Conservation (phyloP, 768 basidiomycete species). For the Daedalea quercina region DNA sequence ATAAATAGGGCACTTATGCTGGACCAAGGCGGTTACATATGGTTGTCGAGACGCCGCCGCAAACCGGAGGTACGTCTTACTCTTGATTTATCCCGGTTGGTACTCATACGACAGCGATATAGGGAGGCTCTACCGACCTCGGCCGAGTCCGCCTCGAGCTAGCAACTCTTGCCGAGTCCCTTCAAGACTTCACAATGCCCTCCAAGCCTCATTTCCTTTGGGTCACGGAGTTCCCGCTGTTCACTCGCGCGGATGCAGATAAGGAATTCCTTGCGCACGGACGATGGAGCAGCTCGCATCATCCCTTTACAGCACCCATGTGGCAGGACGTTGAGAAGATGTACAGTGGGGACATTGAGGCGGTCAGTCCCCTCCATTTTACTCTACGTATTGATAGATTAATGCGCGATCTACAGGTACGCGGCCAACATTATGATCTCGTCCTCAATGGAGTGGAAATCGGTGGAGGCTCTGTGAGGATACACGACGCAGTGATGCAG, state of each 20-base stretch:
- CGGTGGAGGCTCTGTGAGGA: slow-evolving; percentile 88
- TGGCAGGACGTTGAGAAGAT: slow-evolving; percentile 79
- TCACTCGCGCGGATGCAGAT: slow-evolving; percentile 80
- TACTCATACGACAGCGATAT: slow-evolving; percentile 9
- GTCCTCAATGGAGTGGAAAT: slow-evolving; percentile 92
- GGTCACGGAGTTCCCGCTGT: slow-evolving; percentile 95
- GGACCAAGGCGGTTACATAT: slow-evolving; percentile 28
- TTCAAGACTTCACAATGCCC: slow-evolving; percentile 50
- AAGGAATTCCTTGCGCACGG: slow-evolving; percentile 83
- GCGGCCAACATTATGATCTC: slow-evolving; percentile 95
- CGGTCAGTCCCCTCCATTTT: slow-evolving; percentile 23
- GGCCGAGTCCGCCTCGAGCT: slow-evolving; percentile 66
- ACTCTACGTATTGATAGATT: background rate
- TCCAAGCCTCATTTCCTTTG: slow-evolving; percentile 78
- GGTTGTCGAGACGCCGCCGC: slow-evolving; percentile 46
- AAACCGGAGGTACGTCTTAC: slow-evolving; percentile 39
- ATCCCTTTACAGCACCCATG: slow-evolving; percentile 96
- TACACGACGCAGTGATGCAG: slow-evolving; percentile 86
- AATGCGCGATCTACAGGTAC: slow-evolving; percentile 47
- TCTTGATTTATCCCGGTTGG: background rate
- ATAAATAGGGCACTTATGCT: slow-evolving; percentile 22
- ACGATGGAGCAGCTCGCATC: slow-evolving; percentile 89
- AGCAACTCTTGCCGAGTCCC: slow-evolving; percentile 55
- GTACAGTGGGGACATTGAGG: slow-evolving; percentile 59
- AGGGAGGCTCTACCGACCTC: slow-evolving; percentile 85